Percentiles rank a stretch among this genome's conserved stretches.
These are phyloP conservation scores for Saccharomyces kudriavzevii DNA, from an alignment of 805 yeast genomes.

Conservation along the genomic window DNA sequence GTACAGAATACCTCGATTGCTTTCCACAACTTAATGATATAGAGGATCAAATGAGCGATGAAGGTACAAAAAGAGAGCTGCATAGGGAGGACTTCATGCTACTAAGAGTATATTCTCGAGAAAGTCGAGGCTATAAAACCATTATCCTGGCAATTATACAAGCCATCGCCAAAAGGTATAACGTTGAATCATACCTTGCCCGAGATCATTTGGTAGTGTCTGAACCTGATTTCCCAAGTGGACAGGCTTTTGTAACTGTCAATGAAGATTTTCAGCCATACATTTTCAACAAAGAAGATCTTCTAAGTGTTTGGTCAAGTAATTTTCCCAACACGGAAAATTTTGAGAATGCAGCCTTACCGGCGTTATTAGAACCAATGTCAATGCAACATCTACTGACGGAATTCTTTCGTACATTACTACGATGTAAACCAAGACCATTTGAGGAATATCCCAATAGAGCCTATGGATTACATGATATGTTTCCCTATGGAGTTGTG, in stretches of 20 bases:
- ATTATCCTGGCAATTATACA: constrained; percentile 20
- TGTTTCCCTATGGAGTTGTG: background rate
- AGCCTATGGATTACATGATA: background rate
- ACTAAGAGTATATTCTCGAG: constrained; percentile 22
- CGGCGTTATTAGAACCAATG: background rate
- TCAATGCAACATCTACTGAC: background rate
- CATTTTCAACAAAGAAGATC: background rate
- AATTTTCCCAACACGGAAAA: background rate
- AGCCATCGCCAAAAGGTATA: constrained; percentile 9
- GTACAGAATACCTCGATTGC: background rate
- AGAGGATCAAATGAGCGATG: background rate
- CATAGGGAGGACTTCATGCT: constrained; percentile 17
- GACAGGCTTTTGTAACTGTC: background rate
- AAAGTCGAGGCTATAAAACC: constrained; percentile 17
- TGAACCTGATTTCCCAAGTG: background rate
- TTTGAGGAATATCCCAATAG: background rate
- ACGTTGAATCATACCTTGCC: constrained; percentile 8
- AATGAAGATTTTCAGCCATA: background rate
- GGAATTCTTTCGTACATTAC: background rate
- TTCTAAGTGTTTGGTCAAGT: background rate
- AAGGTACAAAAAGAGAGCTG: background rate
- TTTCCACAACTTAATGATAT: background rate
- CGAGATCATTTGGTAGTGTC: background rate
- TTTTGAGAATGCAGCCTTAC: background rate
- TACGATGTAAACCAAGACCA: background rate